phyloP scores from a whole-genome alignment of 805 yeast genomes.

The Suhomyces sp. region DNA sequence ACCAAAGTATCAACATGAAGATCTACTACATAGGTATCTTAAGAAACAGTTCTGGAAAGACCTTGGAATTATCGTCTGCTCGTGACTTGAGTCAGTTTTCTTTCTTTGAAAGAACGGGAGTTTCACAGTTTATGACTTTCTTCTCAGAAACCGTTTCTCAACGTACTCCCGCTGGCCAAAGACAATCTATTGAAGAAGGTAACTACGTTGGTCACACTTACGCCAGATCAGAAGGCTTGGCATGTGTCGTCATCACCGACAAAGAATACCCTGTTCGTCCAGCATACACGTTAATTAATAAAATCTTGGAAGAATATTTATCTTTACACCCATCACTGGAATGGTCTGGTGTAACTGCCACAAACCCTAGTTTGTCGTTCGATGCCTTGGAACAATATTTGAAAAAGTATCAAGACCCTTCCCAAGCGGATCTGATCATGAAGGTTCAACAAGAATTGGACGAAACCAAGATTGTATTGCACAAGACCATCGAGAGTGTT shows the following conservation, averaged over 20 bases:
- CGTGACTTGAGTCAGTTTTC: conserved; percentile 84
- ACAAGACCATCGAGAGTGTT: conserved; percentile 92
- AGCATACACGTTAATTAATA: conserved; percentile 89
- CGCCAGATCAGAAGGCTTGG: conserved; percentile 84
- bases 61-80: conserved; percentile 75
- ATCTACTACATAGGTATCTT: conserved; percentile 87
- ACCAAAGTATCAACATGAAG: conserved; percentile 57
- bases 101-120: conserved; percentile 80
- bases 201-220: conserved; percentile 89
- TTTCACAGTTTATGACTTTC: conserved; percentile 92
- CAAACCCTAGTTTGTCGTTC: conserved; percentile 47
- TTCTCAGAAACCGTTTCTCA: conserved; percentile 87
- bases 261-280: conserved; percentile 97
- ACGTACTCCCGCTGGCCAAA: conserved; percentile 84
- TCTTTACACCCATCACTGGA: conserved; percentile 73
- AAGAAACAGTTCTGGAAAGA: conserved; percentile 58
- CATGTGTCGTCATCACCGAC: conserved; percentile 90
- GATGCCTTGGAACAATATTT: conserved; percentile 68
- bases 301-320: conserved; percentile 85
- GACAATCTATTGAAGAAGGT: conserved; percentile 93
- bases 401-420: conserved; percentile 90
- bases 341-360: conserved; percentile 57
- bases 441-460: conserved; percentile 97
- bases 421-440: conserved; percentile 95
- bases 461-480: conserved; percentile 94